Conservation (phyloP, 2,329 filamentous ascomycete species). For the Graphiopsis chlorocephala region DNA sequence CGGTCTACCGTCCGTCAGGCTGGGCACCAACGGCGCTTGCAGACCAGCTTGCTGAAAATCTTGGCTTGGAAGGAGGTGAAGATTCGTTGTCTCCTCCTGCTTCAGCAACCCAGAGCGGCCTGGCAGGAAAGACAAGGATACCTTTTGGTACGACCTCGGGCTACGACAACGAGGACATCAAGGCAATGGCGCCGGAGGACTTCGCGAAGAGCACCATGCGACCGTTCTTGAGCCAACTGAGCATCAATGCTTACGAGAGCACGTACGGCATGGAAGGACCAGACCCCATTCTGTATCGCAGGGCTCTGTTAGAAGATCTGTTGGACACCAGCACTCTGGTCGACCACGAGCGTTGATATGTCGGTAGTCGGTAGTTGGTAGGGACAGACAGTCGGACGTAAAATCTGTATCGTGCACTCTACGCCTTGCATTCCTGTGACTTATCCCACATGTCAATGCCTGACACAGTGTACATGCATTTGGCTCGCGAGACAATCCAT, state of each 20-base stretch:
- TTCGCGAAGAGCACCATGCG: slow-evolving; percentile 74
- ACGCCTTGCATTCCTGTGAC: neutral
- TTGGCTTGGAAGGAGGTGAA: neutral
- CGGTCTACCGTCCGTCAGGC: slow-evolving; percentile 74
- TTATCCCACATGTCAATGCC: neutral
- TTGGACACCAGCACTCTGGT: slow-evolving; percentile 50
- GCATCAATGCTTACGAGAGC: slow-evolving; percentile 89
- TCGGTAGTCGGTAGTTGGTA: too few species aligned
- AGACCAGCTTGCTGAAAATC: slow-evolving; percentile 74
- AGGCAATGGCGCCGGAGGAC: slow-evolving; percentile 55
- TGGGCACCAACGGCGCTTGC: slow-evolving; percentile 73
- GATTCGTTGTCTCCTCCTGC: neutral
- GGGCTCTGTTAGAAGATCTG: slow-evolving; percentile 31
- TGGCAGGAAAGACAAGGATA: neutral
- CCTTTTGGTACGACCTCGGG: neutral
- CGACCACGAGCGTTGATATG: slow-evolving; percentile 20
- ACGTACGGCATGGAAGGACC: slow-evolving; percentile 78
- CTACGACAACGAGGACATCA: slow-evolving; percentile 52
- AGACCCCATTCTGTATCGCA: slow-evolving; percentile 61
- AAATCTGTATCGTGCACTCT: neutral
- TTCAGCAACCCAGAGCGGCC: neutral
- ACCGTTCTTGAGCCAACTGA: slow-evolving; percentile 88
- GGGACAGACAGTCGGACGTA: neutral
- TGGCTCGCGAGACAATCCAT: neutral
- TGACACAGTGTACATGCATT: neutral